Percentiles rank a stretch among this genome's conserved stretches.
These are phyloP conservation scores for Pseudocercospora eumusae DNA, from an alignment of 2,329 filamentous ascomycete species.

Conservation along the genomic window DNA sequence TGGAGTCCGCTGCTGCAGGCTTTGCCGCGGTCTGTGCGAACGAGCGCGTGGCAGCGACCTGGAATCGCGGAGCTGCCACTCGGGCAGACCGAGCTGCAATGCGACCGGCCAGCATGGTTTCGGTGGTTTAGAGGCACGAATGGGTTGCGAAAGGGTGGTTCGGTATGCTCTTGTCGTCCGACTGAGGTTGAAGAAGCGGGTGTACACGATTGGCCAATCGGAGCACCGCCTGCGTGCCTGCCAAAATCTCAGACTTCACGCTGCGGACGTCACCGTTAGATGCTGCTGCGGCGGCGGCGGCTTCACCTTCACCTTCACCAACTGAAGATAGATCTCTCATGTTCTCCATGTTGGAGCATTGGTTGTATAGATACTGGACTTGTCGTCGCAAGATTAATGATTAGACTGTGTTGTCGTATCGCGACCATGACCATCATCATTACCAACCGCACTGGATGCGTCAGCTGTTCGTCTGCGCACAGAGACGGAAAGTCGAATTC, in stretches of 20 bases:
- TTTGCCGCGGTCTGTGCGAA: slow-evolving; percentile 65
- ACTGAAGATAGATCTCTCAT: not conserved
- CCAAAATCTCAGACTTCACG: slow-evolving; percentile 6
- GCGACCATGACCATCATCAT: not conserved
- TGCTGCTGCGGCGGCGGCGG: too few species aligned
- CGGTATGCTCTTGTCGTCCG: slow-evolving; percentile 2
- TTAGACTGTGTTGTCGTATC: not conserved
- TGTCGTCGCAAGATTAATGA: not conserved
- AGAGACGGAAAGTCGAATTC: not conserved
- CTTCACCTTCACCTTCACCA: not conserved
- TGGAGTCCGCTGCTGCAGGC: slow-evolving; percentile 63
- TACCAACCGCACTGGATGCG: not conserved
- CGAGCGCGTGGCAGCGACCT: slow-evolving; percentile 66
- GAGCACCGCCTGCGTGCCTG: not conserved
- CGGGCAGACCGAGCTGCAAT: slow-evolving; percentile 59
- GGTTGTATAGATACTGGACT: not conserved
- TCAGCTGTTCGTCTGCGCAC: not conserved
- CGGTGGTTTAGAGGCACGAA: slow-evolving; percentile 25
- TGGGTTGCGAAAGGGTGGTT: slow-evolving; percentile 5
- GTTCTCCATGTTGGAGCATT: not conserved
- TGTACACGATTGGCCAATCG: not conserved
- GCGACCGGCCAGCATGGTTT: slow-evolving; percentile 59
- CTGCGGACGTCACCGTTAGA: not conserved
- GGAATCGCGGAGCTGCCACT: slow-evolving; percentile 59
- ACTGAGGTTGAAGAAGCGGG: slow-evolving; percentile 1